Conservation (phyloP, 768 basidiomycete genomes). For the Phlebiopsis gigantea region DNA sequence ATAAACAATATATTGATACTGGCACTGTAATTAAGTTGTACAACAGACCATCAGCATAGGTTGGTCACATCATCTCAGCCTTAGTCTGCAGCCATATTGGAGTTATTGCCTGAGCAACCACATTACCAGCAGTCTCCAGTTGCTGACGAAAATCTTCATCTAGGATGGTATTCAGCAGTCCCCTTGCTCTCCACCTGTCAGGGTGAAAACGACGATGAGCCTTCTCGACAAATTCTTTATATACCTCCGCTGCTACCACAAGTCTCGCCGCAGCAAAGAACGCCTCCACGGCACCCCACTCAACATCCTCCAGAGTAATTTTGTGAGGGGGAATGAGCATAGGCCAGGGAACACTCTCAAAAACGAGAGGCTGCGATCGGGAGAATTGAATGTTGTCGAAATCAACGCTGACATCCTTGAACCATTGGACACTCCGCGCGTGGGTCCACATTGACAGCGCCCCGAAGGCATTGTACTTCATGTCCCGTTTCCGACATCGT, state of each 20-base stretch:
- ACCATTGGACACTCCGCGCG: constrained; percentile 64
- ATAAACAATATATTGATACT: no score
- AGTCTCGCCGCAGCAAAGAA: background rate
- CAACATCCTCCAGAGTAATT: background rate
- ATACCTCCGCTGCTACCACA: background rate
- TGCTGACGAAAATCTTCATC: constrained; percentile 54
- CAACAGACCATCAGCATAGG: no score
- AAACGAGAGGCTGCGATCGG: background rate
- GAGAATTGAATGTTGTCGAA: constrained; percentile 41
- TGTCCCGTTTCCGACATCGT: background rate
- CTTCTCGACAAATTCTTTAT: background rate
- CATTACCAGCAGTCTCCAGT: constrained; percentile 64
- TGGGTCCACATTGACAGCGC: constrained; percentile 41
- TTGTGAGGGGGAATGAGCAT: background rate
- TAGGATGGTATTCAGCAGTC: constrained; percentile 50
- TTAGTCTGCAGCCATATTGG: constrained; percentile 58
- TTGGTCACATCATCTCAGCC: background rate
- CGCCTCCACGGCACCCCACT: background rate
- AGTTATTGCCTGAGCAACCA: constrained; percentile 68
- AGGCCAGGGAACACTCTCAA: constrained; percentile 2
- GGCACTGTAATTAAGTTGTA: no score
- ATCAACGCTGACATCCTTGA: constrained; percentile 48
- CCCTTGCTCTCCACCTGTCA: constrained; percentile 70
- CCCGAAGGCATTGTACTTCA: background rate
- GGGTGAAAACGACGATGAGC: constrained; percentile 55